These are phyloP conservation scores for Erodium trifolium DNA, from an alignment of 441 rosid genomes.

Conservation along the genomic window DNA sequence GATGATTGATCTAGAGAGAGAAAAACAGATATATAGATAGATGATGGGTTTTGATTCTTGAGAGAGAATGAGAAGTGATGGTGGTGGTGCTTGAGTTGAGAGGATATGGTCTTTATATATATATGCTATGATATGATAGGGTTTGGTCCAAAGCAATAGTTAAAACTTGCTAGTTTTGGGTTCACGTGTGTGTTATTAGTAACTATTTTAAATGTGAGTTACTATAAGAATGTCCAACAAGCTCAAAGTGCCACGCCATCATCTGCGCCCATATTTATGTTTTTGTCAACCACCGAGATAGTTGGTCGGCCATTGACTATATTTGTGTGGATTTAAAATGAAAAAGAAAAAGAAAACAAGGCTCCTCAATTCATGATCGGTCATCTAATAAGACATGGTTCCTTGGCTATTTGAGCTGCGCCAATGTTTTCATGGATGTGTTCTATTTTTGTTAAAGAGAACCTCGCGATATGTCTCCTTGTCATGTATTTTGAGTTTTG, in stretches of 20 bases:
- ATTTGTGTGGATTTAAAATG: neutral
- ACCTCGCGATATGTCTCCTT: neutral
- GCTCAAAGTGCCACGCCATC: slow-evolving; percentile 3
- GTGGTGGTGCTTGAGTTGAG: slow-evolving; percentile 2
- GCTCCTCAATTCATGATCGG: neutral
- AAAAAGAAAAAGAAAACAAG: neutral
- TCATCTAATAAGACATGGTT: neutral
- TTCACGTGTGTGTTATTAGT: neutral
- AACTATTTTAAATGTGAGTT: neutral
- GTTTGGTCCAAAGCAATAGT: neutral
- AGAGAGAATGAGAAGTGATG: neutral
- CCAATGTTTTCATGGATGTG: neutral
- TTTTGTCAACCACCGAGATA: neutral
- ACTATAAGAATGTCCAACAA: neutral
- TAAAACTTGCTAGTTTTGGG: neutral
- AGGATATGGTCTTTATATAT: neutral
- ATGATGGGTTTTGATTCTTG: neutral
- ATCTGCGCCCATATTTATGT: slow-evolving; percentile 8
- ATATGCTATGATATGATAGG: neutral
- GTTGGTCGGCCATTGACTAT: neutral
- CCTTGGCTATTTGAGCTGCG: neutral
- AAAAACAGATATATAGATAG: neutral
- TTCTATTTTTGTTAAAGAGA: neutral
- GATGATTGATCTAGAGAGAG: neutral
- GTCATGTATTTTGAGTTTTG: neutral